Base-by-base conservation (phyloP, 139 green algal species). In the Yamagishiella unicocca region DNA sequence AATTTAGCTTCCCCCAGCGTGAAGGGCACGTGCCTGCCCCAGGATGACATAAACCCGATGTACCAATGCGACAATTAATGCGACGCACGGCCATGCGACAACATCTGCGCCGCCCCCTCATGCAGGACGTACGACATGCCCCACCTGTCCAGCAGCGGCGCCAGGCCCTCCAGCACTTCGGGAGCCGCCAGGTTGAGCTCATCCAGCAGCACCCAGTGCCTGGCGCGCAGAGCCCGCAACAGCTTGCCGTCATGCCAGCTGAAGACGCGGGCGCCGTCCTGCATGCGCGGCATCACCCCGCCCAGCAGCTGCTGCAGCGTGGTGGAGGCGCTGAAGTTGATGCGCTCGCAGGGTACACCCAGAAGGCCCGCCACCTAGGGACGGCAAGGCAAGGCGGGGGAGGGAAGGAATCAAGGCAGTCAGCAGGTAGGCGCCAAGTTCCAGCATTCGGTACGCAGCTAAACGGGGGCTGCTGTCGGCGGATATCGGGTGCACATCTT, bases 141-240 rank as follows among this genome's bases (percentile, higher is more conserved):
- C 14, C 77, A 89, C 83, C 85, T 89, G 67, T 90, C 75, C 40
- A 92, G 53, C 40, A 92, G 79, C 19, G 89, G 89, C 55, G 84
- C 88, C 50, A 92, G 40, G 4, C 67, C 70, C 54, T 89, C 80
- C 80, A 92, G 66, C 45, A 92, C 89, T 85, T 97, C 94, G 29
- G 95, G 82, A 4, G 95, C 93, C 22, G 94, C 94, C 71, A 98
- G 91, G 91, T 98, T 98, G 83, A 97, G 93, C 82, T 99, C 97
- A 87, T 99, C 97, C 82, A 99, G 92, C 22, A 99, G 95, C 66
- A 99, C 87, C 97, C 97, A 99, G 64, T 92, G 91, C 7, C 97
- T 96, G 43, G 96, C 73, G 0, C 90, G 82, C 25, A 98, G 71
- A 3, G 97, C 97, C 37, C 92, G 84, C 45, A 96, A 37, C 67